A percentile compares a stretch with the other conserved stretches of the same genome.
Evolutionary conservation across 208 protist genomes (phyloP).

Genomic region (Phytomonas sp.): DNA sequence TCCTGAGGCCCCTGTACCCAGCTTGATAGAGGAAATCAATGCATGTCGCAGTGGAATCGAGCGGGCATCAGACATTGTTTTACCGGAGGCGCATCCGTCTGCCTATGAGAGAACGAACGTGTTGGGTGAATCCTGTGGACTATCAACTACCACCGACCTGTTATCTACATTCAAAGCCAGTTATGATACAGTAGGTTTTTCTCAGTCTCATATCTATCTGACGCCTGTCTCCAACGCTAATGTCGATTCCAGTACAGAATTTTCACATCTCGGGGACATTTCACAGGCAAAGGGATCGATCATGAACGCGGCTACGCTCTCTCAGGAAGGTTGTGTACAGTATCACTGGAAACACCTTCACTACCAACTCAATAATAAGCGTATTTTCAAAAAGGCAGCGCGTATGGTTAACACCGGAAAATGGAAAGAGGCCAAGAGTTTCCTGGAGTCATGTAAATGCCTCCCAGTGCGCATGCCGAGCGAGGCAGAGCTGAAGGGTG

Average conservation of each 20-base stretch:
- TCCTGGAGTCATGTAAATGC: constrained; percentile 42
- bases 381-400: constrained; percentile 48
- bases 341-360: constrained; percentile 90
- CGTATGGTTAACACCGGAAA: constrained; percentile 47
- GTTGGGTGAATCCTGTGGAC: neutral
- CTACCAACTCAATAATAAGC: constrained; percentile 68
- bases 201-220: neutral
- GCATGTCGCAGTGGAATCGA: neutral
- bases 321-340: constrained; percentile 7
- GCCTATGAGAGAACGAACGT: neutral
- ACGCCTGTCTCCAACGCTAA: neutral
- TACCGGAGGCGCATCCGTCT: neutral
- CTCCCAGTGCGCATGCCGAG: constrained; percentile 19
- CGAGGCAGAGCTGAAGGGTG: constrained; percentile 15
- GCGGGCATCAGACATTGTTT: neutral
- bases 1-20: constrained; percentile 19
- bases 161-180: neutral
- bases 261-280: neutral
- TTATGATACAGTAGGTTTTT: neutral
- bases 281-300: neutral
- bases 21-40: neutral
- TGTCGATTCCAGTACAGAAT: neutral
- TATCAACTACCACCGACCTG: neutral
- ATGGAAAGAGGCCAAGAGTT: constrained; percentile 63
- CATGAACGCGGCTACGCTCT: neutral